Base-by-base conservation (phyloP, 495 filamentous ascomycete species). In the Stereocaulon alpinum region DNA sequence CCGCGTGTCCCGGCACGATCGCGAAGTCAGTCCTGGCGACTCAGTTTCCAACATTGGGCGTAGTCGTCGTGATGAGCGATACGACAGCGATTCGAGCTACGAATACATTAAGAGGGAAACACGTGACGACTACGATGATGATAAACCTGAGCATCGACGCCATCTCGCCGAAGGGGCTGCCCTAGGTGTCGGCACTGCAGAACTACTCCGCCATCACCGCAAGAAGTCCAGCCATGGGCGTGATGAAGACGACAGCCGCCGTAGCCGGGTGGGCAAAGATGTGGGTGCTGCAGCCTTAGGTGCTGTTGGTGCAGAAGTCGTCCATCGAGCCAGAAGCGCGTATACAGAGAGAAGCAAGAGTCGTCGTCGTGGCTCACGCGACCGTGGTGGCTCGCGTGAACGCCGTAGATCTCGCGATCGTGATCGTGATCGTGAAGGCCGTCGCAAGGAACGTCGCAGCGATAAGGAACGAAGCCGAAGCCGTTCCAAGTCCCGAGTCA, bases 81-180 rank as follows among this genome's bases (percentile, higher is more conserved):
- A 79, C 66, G 80, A 78, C 68, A 86, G 82, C 56, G 83, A 87
- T 62, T 85, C 87, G 56, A 83, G 82, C 69, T 77, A 80, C 68
- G 79, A 82, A 51, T 82, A 79, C 62, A 70, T 83, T 52, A 76
- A 73, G 60, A 79, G 77, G 66, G 79, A 81, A 61, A 76, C 72
- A 40, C 72, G 70, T n/a, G 60, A 65, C 45, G 60, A 49, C 0
- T 70, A 61, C 55, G 71, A 80, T 42, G 82, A 83, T 59, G 82
- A 80, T 55, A 75, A 80, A 1, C 79, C 79, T 17, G 73, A 81
- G 61, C 86, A 83, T 68, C 80, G 81, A 65, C 86, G 86, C 37
- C 88, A 94, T 69, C 69, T 95, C n/a, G 89, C 87, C 27, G 89
- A 92, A 73, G 91, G 91, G 40, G 89, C 88, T 27, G 72, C 92